These are phyloP conservation scores for Chenopodium suecicum DNA, from an alignment of 148 eudicot species.

Conservation along the genomic window DNA sequence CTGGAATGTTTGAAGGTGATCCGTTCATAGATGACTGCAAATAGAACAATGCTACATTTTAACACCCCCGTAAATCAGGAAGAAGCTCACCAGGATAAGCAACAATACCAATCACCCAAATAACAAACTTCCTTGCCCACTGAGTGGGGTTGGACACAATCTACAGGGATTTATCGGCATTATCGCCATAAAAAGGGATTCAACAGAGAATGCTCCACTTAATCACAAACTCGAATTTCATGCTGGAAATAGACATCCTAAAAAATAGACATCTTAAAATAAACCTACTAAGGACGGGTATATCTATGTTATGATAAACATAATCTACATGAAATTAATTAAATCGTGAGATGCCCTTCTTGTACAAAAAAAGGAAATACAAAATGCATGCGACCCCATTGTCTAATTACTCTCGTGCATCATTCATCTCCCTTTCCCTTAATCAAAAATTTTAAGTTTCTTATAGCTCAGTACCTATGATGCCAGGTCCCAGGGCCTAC, in stretches of 20 bases:
- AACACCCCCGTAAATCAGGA: not conserved
- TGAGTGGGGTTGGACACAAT: not conserved
- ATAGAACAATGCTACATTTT: constrained; percentile 15
- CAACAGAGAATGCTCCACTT: not conserved
- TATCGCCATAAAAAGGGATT: not conserved
- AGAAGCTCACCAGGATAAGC: not conserved
- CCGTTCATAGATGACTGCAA: constrained; percentile 54
- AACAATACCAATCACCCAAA: not conserved
- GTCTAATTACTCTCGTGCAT: not conserved
- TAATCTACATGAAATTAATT: not conserved
- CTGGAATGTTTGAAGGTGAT: constrained; percentile 50
- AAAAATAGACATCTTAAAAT: not conserved
- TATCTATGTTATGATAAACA: not conserved
- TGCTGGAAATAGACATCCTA: not conserved
- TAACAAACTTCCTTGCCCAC: not conserved
- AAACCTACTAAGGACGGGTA: not conserved
- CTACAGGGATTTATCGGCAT: not conserved
- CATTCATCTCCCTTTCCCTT: not conserved
- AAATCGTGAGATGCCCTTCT: not conserved
- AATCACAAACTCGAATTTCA: not conserved
- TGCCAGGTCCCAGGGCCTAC: too few relatives aligned
- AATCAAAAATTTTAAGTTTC: too few relatives aligned
- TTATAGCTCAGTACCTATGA: too few relatives aligned
- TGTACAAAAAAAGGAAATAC: not conserved
- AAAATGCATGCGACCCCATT: not conserved